Percentiles rank a stretch among this genome's conserved stretches.
These are phyloP conservation scores for Dalbergia cultrata DNA, from an alignment of 306 rosid genomes.

Conservation along the genomic window DNA sequence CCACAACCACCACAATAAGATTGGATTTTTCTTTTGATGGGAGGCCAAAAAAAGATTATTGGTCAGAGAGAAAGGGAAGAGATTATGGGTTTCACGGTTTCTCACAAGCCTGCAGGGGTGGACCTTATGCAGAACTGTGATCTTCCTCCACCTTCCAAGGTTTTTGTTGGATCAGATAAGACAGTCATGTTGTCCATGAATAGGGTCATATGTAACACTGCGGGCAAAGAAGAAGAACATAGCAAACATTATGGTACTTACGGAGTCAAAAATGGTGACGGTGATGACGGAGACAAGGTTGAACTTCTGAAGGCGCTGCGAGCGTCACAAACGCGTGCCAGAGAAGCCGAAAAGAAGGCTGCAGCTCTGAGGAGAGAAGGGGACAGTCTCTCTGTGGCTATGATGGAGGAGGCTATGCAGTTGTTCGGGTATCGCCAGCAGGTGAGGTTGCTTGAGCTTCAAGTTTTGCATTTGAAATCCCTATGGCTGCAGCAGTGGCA, in stretches of 20 bases:
- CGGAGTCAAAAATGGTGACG: slow-evolving; percentile 14
- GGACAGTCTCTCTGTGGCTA: slow-evolving; percentile 59
- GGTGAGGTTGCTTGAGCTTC: slow-evolving; percentile 78
- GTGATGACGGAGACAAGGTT: slow-evolving; percentile 50
- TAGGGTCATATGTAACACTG: slow-evolving; percentile 37
- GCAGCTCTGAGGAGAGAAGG: slow-evolving; percentile 62
- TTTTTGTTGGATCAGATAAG: slow-evolving; percentile 62
- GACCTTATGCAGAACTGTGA: slow-evolving; percentile 91
- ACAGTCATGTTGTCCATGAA: slow-evolving; percentile 60
- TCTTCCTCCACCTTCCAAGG: slow-evolving; percentile 91
- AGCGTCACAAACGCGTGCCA: slow-evolving; percentile 78
- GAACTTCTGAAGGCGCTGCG: slow-evolving; percentile 82
- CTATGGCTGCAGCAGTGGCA: slow-evolving; percentile 41
- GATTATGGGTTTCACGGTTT: slow-evolving; percentile 56
- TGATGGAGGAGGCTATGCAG: slow-evolving; percentile 67
- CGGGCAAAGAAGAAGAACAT: slow-evolving; percentile 19
- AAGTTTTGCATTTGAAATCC: slow-evolving; percentile 62
- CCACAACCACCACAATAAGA: slow-evolving; percentile 12
- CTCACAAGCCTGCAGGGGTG: slow-evolving; percentile 54
- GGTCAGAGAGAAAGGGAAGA: slow-evolving; percentile 41
- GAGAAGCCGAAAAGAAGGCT: slow-evolving; percentile 80
- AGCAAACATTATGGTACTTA: slow-evolving; percentile 23
- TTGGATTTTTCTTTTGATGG: slow-evolving; percentile 42
- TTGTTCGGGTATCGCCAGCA: slow-evolving; percentile 70
- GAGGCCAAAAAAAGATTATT: slow-evolving; percentile 41